Evolutionary conservation across 805 yeast species (phyloP), one percentile per base, ranked within the genome.

Genomic region (Starmerella bacillaris): DNA sequence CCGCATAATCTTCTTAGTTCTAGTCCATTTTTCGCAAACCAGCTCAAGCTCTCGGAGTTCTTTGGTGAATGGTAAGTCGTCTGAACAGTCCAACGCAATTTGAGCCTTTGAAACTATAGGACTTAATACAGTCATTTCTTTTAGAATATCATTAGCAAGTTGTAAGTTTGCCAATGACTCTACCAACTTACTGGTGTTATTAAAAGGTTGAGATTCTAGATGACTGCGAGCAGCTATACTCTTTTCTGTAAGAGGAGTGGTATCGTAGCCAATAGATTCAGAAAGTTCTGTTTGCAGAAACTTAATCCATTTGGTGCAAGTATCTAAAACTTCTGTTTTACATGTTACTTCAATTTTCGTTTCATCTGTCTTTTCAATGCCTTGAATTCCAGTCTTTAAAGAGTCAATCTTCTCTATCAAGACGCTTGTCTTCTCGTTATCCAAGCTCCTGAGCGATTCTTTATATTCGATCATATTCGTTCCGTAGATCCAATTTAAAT

Each of bases 1-100:
- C 47, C 29, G 29, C 16, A 7, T 26, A 8, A 7, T 5, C 8
- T 26, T 11, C 29, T 26, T 26, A 15, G n/a, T n/a, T n/a, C n/a
- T n/a, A n/a, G n/a, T n/a, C n/a, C n/a, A n/a, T n/a, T n/a, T n/a
- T n/a, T n/a, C n/a, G n/a, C n/a, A n/a, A n/a, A n/a, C n/a, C n/a
- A n/a, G n/a, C n/a, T n/a, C n/a, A n/a, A n/a, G n/a, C n/a, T n/a
- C n/a, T n/a, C n/a, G n/a, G n/a, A n/a, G n/a, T n/a, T n/a, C n/a
- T n/a, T n/a, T n/a, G n/a, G n/a, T n/a, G n/a, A n/a, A n/a, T n/a
- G n/a, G n/a, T n/a, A n/a, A n/a, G n/a, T n/a, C n/a, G n/a, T n/a
- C n/a, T n/a, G n/a, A n/a, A n/a, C n/a, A n/a, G n/a, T n/a, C n/a
- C n/a, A n/a, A n/a, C n/a, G n/a, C n/a, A n/a, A n/a, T n/a, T n/a